Evolutionary conservation across 169 alveolate genomes (phyloP).

Genomic region (Plasmodium coatneyi): DNA sequence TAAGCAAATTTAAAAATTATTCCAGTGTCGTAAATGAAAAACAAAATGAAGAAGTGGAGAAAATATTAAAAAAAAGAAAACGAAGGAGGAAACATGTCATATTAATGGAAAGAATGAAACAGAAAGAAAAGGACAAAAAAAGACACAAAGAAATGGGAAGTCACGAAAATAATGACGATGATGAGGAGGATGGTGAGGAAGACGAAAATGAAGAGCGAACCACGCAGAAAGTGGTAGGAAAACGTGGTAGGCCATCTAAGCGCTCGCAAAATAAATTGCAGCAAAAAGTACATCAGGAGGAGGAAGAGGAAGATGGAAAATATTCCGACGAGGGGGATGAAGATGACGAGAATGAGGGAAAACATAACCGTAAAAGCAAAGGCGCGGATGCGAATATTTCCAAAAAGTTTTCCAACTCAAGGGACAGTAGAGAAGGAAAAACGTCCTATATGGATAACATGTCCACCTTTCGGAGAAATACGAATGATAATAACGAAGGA

Average conservation of each 20-base stretch:
- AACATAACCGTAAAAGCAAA: constrained; percentile 19
- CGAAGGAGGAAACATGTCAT: constrained; percentile 68
- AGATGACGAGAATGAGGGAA: constrained; percentile 36
- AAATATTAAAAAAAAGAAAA: constrained; percentile 53
- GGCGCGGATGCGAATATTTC: background rate
- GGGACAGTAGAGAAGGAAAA: background rate
- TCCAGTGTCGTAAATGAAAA: constrained; percentile 71
- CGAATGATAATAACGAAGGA: constrained; percentile 25
- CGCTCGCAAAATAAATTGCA: constrained; percentile 16
- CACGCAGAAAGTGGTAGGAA: constrained; percentile 7
- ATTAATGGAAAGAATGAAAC: constrained; percentile 45
- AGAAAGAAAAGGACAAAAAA: constrained; percentile 38
- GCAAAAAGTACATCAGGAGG: constrained; percentile 14
- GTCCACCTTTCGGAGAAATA: background rate
- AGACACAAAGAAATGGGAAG: constrained; percentile 15
- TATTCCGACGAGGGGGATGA: constrained; percentile 16
- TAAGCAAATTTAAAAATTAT: constrained; percentile 60
- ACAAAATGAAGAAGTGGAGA: constrained; percentile 71
- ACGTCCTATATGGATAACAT: background rate
- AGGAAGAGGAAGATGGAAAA: background rate
- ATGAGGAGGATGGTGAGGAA: constrained; percentile 16
- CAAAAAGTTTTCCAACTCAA: constrained; percentile 4
- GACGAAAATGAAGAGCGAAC: constrained; percentile 32
- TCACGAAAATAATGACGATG: constrained; percentile 33
- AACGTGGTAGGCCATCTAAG: constrained; percentile 40